phyloP scores from a whole-genome alignment of 164 flowering plant species.

The Annona squamosa region DNA sequence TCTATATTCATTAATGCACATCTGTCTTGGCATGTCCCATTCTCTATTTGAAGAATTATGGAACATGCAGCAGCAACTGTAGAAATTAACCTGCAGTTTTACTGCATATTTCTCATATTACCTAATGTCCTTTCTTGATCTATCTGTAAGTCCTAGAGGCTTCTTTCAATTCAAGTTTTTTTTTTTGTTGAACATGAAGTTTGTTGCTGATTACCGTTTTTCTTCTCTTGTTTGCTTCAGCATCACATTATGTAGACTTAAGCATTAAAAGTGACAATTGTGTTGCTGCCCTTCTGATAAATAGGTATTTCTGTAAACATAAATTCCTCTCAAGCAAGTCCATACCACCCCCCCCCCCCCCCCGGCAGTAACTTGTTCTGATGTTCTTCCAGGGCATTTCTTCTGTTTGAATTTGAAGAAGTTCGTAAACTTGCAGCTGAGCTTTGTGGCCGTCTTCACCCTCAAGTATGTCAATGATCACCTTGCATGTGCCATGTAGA shows the following conservation, averaged over 20 bases:
- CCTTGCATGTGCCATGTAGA: neutral
- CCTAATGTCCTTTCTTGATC: neutral
- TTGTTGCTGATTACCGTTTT: neutral
- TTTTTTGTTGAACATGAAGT: neutral
- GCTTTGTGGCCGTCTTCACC: conserved; percentile 84
- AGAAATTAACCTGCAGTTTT: neutral
- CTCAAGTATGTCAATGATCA: conserved; percentile 33
- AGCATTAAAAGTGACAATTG: conserved; percentile 18
- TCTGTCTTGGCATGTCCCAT: neutral
- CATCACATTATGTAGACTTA: conserved; percentile 25
- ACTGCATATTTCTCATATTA: neutral
- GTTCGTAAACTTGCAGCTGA: conserved; percentile 90
- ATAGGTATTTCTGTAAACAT: conserved; percentile 39
- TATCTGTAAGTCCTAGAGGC: neutral
- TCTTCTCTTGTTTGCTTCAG: conserved; percentile 4
- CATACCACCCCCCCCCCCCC: neutral
- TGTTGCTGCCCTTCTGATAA: conserved; percentile 42
- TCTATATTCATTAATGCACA: neutral
- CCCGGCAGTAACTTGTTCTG: neutral
- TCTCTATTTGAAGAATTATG: neutral
- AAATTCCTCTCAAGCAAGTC: neutral
- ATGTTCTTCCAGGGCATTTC: conserved; percentile 43
- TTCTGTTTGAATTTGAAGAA: conserved; percentile 63
- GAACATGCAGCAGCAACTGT: neutral
- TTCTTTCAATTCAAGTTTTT: too few species aligned